Evolutionary conservation across 2,329 filamentous ascomycete species (phyloP), one percentile per base, ranked within the genome.

Genomic region (Daldinia eschscholtzii): DNA sequence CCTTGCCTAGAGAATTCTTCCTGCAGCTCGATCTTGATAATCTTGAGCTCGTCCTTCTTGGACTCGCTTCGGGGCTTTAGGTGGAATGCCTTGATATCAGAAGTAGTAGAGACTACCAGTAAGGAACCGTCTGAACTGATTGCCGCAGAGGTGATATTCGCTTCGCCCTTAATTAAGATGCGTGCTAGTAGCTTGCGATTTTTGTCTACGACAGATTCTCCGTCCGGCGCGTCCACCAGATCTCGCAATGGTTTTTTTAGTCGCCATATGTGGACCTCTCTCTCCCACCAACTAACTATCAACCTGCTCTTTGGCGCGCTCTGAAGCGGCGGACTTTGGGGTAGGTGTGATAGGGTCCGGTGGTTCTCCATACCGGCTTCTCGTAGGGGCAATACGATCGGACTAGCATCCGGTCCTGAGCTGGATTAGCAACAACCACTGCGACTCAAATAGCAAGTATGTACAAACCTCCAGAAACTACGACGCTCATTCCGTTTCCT

Each of bases 251-350:
- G 80, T 66, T 80, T 81, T 55, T 77, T 81, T 15, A 89, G 76
- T 42, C 83, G 87, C 94, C 94, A 99, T 68, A 99, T 87, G 73
- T 92, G 90, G 56, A 98, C 85, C 78, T 97, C 92, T 63, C 92
- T 87, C 72, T 95, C 93, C 93, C 94, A 98, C 92, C 94, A 98
- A 79, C 93, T 93, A 76, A 96, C 88, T 28, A 99, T 82, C 23
- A 98, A 83, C 56, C 96, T 88, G 48, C 90, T 90, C 46, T 87
- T 87, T 1, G 90, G 84, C 3, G 94, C 92, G 72, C 93, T 94
- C 39, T 88, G 83, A 6, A 98, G 79, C 2, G 92, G 90, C 1
- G 92, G 87, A 57, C 88, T 85, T 76, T 97, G 94, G 2, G 96
- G 95, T 13, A 99, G 85, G 76, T 90, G 90, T n/a, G 94, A 89